Base-by-base conservation (phyloP, 306 rosid species). In the Alnus rubra region DNA sequence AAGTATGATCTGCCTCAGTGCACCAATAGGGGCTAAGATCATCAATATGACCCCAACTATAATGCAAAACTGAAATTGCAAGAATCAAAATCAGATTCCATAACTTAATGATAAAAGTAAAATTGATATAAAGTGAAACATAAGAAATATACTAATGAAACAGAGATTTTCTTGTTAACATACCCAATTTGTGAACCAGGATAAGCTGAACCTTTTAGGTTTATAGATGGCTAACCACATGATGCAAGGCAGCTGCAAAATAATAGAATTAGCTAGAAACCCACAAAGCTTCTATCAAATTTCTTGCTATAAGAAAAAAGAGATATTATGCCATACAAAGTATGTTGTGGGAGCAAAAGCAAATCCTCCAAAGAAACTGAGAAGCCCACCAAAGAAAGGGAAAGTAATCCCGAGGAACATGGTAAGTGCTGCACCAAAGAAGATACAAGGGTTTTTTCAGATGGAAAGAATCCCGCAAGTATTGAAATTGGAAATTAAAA, bases 331-430 rank as follows among this genome's bases (percentile, higher is more conserved):
- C 5, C 82, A 76, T 76, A 86, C 89, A 35, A 39, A 86, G 74
- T 83, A 86, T 19, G 87, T 11, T 10, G 87, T 83, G 48, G 87
- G 83, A 64, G 87, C 87, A 74, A 86, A 86, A 10, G 85, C 83
- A 80, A 86, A 83, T 52, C 89, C 85, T 77, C 89, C 89, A 50
- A 83, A 83, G 71, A 86, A 86, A 65, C 87, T 35, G 1, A 80
- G 78, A 63, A 86, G 87, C 15, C 85, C 89, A 0, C 89, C 89
- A 37, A 86, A 86, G 89, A 86, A 86, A 6, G 87, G 85, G 55
- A 86, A 63, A 2, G 87, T 69, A 7, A 83, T 83, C n/a, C 73
- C 89, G 0, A 86, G 0, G 28, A 86, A 58, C 83, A 78, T 74
- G 10, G 85, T 83, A 7, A 83, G 1, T 1, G 89, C 89, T 86